Base-by-base conservation (phyloP, 2,329 filamentous ascomycete genomes). In the Ramichloridium luteum region DNA sequence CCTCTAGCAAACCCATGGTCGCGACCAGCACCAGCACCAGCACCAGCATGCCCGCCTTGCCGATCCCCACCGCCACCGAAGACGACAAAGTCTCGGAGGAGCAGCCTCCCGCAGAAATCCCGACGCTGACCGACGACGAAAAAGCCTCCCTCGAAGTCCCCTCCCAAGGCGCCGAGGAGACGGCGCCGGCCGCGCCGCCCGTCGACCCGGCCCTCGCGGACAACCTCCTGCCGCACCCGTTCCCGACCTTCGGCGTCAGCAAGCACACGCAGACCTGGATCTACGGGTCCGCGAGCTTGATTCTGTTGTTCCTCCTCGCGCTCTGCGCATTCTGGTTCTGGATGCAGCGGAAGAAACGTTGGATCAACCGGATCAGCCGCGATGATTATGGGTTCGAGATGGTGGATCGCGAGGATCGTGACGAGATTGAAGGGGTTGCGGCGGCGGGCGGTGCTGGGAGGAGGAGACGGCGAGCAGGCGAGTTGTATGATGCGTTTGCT, bases 401-500 rank as follows among this genome's bases (percentile, higher is more conserved):
- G 40, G 69, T 98, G 28, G 79, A 90, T 47, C 80, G 86, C 34
- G 80, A 84, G 13, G 85, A 93, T 16, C 57, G 58, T 16, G 48
- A 53, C 16, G 61, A 62, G 8, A 8, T n/a, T n/a, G 8, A 8
- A 8, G 20, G 20, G 8, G 20, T 8, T 8, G 20, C 20, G 8
- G 20, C 20, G 8, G 20, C 20, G 8, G 57, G 36, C 57, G 64
- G 61, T 12, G 27, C 25, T 3, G 35, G 35, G 5, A 62, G 64
- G 35, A 66, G 70, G 43, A 46, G 68, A 58, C 55, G 64, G 43
- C 64, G 83, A 13, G 90, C 84, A 2, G 85, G 88, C 16, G 88
- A 96, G 61, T 62, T 98, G 27, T 98, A 98, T 55, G 90, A 98
- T 64, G 90, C 90, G 4, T 98, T 98, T 66, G 90, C 90, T 0